Evolutionary conservation across 2,329 filamentous ascomycete genomes (phyloP).

Genomic region (Ilyonectria sp.): DNA sequence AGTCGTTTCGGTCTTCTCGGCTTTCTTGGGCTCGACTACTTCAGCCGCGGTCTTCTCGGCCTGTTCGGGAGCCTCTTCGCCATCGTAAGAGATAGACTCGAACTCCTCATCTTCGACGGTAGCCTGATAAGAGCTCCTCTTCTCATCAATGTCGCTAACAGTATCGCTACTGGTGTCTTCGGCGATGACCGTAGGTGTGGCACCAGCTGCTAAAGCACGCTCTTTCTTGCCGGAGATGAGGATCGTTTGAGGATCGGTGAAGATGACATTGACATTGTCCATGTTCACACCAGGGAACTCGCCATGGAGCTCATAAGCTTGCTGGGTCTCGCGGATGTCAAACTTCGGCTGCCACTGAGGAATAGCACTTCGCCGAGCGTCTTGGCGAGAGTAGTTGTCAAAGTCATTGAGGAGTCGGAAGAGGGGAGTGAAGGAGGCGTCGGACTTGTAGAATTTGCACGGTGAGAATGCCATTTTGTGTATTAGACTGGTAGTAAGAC

Average conservation of each 20-base stretch:
- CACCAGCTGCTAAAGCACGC: slow-evolving; percentile 71
- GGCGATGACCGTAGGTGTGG: slow-evolving; percentile 62
- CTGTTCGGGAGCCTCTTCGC: slow-evolving; percentile 41
- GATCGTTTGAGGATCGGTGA: slow-evolving; percentile 82
- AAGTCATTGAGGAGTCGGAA: slow-evolving; percentile 77
- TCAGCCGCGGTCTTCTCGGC: not conserved
- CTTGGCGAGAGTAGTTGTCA: slow-evolving; percentile 67
- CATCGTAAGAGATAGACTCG: slow-evolving; percentile 50
- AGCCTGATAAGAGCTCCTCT: slow-evolving; percentile 66
- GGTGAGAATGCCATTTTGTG: slow-evolving; percentile 74
- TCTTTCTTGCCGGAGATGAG: slow-evolving; percentile 79
- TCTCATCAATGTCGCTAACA: slow-evolving; percentile 56
- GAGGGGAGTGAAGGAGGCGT: slow-evolving; percentile 70
- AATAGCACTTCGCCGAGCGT: slow-evolving; percentile 49
- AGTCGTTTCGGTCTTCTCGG: not conserved
- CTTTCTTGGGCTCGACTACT: not conserved
- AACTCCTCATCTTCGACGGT: slow-evolving; percentile 75
- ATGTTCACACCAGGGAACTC: slow-evolving; percentile 84
- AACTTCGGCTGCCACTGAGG: slow-evolving; percentile 82
- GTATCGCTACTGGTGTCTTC: slow-evolving; percentile 60
- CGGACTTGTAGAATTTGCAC: slow-evolving; percentile 63
- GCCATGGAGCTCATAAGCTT: slow-evolving; percentile 82
- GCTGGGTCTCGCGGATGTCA: slow-evolving; percentile 79
- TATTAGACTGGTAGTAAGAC: slow-evolving; percentile 39
- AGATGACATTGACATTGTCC: slow-evolving; percentile 83